phyloP scores from a whole-genome alignment of 495 filamentous ascomycete species.

The Platismatia glauca region DNA sequence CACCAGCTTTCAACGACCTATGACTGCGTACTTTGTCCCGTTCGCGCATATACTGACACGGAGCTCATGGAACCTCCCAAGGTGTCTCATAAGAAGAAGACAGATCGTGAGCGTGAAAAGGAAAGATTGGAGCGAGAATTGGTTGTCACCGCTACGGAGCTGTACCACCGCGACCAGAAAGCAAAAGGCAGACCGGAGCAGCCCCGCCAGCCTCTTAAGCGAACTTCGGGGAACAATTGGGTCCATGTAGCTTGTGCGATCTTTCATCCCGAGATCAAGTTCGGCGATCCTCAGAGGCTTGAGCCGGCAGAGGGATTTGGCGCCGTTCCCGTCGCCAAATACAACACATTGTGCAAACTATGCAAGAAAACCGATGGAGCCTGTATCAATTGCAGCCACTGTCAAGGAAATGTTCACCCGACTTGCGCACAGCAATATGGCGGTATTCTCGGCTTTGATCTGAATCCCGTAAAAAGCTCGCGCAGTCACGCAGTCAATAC shows the following conservation, averaged over 20 bases:
- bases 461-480: conserved; percentile 82
- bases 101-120: conserved; percentile 81
- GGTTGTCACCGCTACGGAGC: conserved; percentile 59
- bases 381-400: conserved; percentile 75
- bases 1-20: conserved; percentile 82
- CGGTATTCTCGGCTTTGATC: conserved; percentile 79
- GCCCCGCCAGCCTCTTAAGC: conserved; percentile 86
- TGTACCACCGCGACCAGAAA: conserved; percentile 74
- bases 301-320: conserved; percentile 82
- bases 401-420: conserved; percentile 74
- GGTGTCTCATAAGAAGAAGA: conserved; percentile 83
- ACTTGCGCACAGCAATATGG: conserved; percentile 79
- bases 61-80: conserved; percentile 81
- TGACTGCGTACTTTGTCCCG: conserved; percentile 84
- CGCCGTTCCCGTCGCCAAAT: conserved; percentile 57
- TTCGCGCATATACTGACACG: conserved; percentile 55
- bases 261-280: conserved; percentile 86
- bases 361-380: conserved; percentile 69
- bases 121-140: conserved; percentile 77
- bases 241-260: conserved; percentile 91
- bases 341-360: conserved; percentile 70
- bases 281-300: conserved; percentile 69
- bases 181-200: conserved; percentile 68
- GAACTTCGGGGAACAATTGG: conserved; percentile 93
- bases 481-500: conserved; percentile 63